Conservation (phyloP, 371 early-diverging fungal genomes). For the Batrachochytrium dendrobatidis region DNA sequence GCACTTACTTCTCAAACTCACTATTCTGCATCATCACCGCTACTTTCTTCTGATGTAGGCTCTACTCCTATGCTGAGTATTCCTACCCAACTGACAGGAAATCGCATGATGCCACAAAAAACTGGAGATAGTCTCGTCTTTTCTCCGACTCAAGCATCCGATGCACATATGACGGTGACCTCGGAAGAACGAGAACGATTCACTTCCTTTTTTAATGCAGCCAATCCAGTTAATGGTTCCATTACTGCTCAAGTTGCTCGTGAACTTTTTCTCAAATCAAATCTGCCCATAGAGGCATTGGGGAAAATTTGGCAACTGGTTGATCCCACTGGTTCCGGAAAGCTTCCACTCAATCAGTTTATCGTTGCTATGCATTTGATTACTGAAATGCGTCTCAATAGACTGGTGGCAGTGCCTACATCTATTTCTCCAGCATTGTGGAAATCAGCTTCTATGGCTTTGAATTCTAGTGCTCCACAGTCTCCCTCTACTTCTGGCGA, state of each 20-base stretch:
- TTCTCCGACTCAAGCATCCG: too few species aligned
- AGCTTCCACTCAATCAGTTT: constrained; percentile 31
- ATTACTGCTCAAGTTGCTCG: constrained; percentile 48
- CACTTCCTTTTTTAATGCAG: constrained; percentile 57
- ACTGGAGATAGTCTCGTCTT: neutral
- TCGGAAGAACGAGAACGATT: constrained; percentile 63
- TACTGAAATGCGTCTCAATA: constrained; percentile 23
- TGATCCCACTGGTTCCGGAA: constrained; percentile 21
- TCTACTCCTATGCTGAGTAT: too few species aligned
- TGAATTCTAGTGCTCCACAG: constrained; percentile 7
- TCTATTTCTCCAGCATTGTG: constrained; percentile 26
- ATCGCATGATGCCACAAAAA: constrained; percentile 4
- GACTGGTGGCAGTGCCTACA: constrained; percentile 26
- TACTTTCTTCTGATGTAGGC: too few species aligned
- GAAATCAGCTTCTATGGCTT: constrained; percentile 10
- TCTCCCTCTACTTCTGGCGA: constrained; percentile 9
- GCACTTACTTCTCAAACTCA: too few species aligned
- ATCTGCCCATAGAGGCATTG: constrained; percentile 25
- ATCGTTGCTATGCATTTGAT: constrained; percentile 38
- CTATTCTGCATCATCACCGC: too few species aligned
- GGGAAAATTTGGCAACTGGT: constrained; percentile 32
- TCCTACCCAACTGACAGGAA: neutral
- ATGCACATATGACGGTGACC: constrained; percentile 37
- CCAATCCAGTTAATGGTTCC: constrained; percentile 58
- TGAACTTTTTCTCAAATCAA: constrained; percentile 34